Evolutionary conservation across 768 basidiomycete species (phyloP).

Genomic region (Albatrellus ellisii): DNA sequence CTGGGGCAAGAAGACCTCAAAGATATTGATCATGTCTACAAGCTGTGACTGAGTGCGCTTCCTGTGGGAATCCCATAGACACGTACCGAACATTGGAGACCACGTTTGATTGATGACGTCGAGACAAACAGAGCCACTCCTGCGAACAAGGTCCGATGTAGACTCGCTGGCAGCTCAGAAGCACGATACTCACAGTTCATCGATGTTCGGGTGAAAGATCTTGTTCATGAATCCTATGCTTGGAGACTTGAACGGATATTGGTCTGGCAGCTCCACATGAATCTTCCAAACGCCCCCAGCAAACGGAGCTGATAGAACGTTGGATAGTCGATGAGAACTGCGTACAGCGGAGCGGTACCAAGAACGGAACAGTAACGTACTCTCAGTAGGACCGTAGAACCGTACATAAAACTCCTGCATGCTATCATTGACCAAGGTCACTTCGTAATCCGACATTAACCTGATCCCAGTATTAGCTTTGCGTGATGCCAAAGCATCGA

Average conservation of each 20-base stretch:
- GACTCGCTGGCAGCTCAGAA: slow-evolving; percentile 7
- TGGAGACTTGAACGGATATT: slow-evolving; percentile 98
- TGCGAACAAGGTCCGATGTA: slow-evolving; percentile 22
- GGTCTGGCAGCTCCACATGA: slow-evolving; percentile 95
- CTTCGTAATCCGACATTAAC: slow-evolving; percentile 98
- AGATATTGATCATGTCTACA: slow-evolving; percentile 98
- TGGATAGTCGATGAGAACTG: background rate
- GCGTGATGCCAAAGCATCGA: background rate
- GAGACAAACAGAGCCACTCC: slow-evolving; percentile 94
- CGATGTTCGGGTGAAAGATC: slow-evolving; percentile 99
- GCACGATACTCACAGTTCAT: slow-evolving; percentile 62
- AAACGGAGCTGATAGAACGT: slow-evolving; percentile 61
- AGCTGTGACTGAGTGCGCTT: background rate
- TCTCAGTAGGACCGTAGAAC: slow-evolving; percentile 90
- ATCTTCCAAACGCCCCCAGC: slow-evolving; percentile 99
- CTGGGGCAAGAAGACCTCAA: slow-evolving; percentile 96
- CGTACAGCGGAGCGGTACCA: background rate
- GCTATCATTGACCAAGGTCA: slow-evolving; percentile 92
- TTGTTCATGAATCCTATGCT: slow-evolving; percentile 99
- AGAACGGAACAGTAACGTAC: slow-evolving; percentile 34
- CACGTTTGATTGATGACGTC: slow-evolving; percentile 99
- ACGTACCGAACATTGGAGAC: slow-evolving; percentile 99
- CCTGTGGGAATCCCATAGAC: background rate
- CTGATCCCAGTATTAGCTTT: slow-evolving; percentile 27
- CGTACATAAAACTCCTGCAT: slow-evolving; percentile 99